A percentile compares a stretch with the other conserved stretches of the same genome.
These are phyloP conservation scores for Neurospora pannonica DNA, from an alignment of 495 filamentous ascomycete genomes.

Conservation along the genomic window DNA sequence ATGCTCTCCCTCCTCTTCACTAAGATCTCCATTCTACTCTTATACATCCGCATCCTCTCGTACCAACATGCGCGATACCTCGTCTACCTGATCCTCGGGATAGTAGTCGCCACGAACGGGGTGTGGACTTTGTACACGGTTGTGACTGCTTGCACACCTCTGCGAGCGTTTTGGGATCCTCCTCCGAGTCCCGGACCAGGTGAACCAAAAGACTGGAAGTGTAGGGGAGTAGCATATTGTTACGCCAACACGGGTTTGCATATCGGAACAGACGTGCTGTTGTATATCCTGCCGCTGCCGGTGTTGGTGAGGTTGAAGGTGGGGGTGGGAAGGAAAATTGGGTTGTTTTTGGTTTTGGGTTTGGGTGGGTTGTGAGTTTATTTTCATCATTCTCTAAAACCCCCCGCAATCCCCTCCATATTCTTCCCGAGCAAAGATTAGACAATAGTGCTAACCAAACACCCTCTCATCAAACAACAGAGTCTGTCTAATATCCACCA, in stretches of 20 bases:
- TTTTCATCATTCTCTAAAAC: background rate
- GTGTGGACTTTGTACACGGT: conserved; percentile 14
- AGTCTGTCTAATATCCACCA: conserved; percentile 19
- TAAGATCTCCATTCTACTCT: conserved; percentile 17
- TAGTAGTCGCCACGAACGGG: conserved; percentile 12
- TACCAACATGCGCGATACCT: conserved; percentile 13
- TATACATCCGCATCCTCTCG: conserved; percentile 20
- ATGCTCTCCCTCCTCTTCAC: conserved; percentile 19
- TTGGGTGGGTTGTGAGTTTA: conserved; percentile 10
- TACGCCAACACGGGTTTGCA: conserved; percentile 15
- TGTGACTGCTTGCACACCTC: conserved; percentile 14
- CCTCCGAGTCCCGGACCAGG: too few species aligned
- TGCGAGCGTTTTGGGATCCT: conserved; percentile 10
- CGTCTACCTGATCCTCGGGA: conserved; percentile 8
- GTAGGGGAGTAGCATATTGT: conserved; percentile 10
- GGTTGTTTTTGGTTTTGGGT: conserved; percentile 13
- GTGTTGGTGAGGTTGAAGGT: conserved; percentile 19
- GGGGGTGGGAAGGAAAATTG: conserved; percentile 10
- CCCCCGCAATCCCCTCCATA: background rate
- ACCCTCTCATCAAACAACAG: background rate
- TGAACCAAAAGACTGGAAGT: background rate
- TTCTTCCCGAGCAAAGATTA: background rate
- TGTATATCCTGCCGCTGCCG: conserved; percentile 25
- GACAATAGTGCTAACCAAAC: background rate
- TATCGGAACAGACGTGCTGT: too few species aligned